Evolutionary conservation across 805 yeast genomes (phyloP).

Genomic region (Candida broadrunensis): DNA sequence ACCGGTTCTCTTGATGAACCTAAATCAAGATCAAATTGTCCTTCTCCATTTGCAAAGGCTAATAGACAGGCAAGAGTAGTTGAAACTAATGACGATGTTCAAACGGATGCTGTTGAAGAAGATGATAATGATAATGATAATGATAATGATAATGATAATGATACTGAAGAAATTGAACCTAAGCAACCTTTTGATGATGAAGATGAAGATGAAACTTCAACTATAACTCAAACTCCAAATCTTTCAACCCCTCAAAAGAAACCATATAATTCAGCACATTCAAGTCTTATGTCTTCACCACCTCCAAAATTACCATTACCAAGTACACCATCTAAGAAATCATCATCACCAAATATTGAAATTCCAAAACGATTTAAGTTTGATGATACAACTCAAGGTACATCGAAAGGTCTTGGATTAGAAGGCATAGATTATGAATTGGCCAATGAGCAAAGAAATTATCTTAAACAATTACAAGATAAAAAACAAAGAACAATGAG

Average conservation of each 20-base stretch:
- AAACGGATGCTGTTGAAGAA: constrained; percentile 8
- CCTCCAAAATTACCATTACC: constrained; percentile 36
- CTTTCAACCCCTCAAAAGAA: neutral
- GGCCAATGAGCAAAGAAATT: neutral
- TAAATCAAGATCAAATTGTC: constrained; percentile 23
- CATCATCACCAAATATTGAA: neutral
- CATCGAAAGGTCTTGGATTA: constrained; percentile 36
- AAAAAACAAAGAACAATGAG: constrained; percentile 1
- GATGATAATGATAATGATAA: constrained; percentile 2
- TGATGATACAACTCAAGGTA: constrained; percentile 10
- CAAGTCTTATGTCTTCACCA: constrained; percentile 24
- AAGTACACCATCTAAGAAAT: constrained; percentile 11
- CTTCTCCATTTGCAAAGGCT: constrained; percentile 41
- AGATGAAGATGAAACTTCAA: neutral
- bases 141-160: neutral
- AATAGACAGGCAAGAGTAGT: constrained; percentile 45
- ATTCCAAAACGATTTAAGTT: constrained; percentile 10
- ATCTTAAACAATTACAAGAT: constrained; percentile 2
- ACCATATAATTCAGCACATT: neutral
- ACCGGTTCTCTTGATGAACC: constrained; percentile 11
- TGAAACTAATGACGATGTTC: constrained; percentile 25
- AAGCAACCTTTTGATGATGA: neutral
- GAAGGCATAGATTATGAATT: constrained; percentile 28
- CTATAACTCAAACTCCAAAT: neutral
- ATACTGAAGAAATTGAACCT: too few species aligned